phyloP scores from a whole-genome alignment of 108 stramenopile species.

The Asterionellopsis glacialis region DNA sequence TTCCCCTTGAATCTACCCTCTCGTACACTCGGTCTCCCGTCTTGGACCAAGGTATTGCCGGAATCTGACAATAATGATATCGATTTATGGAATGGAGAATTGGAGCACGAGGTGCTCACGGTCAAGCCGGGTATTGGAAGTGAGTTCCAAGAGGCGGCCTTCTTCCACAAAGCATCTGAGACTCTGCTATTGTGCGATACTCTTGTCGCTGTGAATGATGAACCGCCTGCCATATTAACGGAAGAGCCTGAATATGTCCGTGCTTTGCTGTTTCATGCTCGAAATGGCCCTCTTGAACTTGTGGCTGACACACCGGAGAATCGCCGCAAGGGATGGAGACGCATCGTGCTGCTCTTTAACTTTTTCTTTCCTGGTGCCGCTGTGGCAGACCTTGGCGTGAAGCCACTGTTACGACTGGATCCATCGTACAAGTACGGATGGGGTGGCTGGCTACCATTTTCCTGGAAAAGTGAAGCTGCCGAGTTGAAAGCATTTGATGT shows the following conservation, averaged over 20 bases:
- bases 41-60: slow-evolving; percentile 30
- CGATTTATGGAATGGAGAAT: not conserved
- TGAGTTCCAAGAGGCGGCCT: slow-evolving; percentile 46
- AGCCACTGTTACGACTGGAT: too few species aligned
- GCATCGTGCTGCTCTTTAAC: slow-evolving; percentile 43
- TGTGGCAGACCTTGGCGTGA: slow-evolving; percentile 23
- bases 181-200: slow-evolving; percentile 50
- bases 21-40: slow-evolving; percentile 21
- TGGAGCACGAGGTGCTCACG: slow-evolving; percentile 42
- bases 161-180: slow-evolving; percentile 40
- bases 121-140: slow-evolving; percentile 33
- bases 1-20: slow-evolving; percentile 31
- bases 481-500: slow-evolving; percentile 18
- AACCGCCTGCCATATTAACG: slow-evolving; percentile 37
- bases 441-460: slow-evolving; percentile 34
- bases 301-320: slow-evolving; percentile 46
- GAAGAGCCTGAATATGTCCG: slow-evolving; percentile 35
- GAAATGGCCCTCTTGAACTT: slow-evolving; percentile 28
- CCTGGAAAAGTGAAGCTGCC: slow-evolving; percentile 20
- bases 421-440: slow-evolving; percentile 30
- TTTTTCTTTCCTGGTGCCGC: slow-evolving; percentile 45
- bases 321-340: slow-evolving; percentile 55
- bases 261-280: slow-evolving; percentile 53
- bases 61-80: slow-evolving; percentile 6
- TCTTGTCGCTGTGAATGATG: slow-evolving; percentile 30